These are phyloP conservation scores for Gomphus bonarii DNA, from an alignment of 1,284 basidiomycete genomes.

Conservation along the genomic window DNA sequence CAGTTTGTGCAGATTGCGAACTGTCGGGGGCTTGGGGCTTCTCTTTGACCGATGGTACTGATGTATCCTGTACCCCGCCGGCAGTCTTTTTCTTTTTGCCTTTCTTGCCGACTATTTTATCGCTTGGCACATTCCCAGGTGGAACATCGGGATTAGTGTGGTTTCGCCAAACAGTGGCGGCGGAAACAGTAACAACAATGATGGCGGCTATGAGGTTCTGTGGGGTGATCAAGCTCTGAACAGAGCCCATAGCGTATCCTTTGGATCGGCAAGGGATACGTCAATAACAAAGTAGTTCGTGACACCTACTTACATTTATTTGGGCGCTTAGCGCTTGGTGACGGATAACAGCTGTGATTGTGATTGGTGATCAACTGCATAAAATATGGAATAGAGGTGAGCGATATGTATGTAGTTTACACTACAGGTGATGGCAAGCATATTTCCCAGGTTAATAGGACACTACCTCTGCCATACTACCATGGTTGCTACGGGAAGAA, in stretches of 20 bases:
- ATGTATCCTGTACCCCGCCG: slow-evolving; percentile 13
- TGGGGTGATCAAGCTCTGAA: slow-evolving; percentile 35
- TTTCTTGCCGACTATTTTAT: slow-evolving; percentile 20
- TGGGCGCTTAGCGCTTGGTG: background rate
- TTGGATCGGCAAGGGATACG: background rate
- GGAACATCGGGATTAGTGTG: slow-evolving; percentile 22
- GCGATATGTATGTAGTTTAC: too few species aligned
- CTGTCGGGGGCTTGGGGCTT: slow-evolving; percentile 13
- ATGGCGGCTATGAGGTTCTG: slow-evolving; percentile 29
- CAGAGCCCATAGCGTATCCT: slow-evolving; percentile 33
- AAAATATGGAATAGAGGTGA: too few species aligned
- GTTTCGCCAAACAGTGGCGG: slow-evolving; percentile 25
- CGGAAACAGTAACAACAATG: slow-evolving; percentile 31
- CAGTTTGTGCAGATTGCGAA: slow-evolving; percentile 30
- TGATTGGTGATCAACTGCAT: too few species aligned
- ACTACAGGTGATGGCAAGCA: too few species aligned
- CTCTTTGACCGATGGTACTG: slow-evolving; percentile 14
- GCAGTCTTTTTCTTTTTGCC: slow-evolving; percentile 32
- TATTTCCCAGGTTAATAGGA: too few species aligned
- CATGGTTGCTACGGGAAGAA: too few species aligned
- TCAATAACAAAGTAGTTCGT: background rate
- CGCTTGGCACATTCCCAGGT: slow-evolving; percentile 12
- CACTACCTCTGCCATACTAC: too few species aligned
- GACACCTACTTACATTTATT: background rate
- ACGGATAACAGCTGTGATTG: too few species aligned